Evolutionary conservation across 139 green algal species (phyloP), one percentile per base, ranked within the genome.

Genomic region (Haematococcus lacustris): DNA sequence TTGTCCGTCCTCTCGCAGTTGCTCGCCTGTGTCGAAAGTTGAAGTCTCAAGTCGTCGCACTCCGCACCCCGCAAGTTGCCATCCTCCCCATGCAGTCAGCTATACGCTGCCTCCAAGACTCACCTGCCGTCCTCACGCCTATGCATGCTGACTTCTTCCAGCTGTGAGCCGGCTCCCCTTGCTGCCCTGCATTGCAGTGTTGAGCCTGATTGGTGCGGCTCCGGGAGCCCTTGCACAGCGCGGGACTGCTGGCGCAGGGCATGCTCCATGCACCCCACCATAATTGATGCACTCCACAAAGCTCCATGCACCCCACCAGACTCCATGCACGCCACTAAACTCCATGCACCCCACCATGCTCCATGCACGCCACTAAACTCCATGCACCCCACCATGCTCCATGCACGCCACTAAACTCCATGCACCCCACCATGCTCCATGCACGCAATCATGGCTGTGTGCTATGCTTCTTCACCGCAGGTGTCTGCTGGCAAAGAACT

Each of bases 131-230:
- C 66, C 71, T 97, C 9, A 95, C 93, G 9, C 93, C 93, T 7
- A 76, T 96, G 35, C 93, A 97, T 67, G 85, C 86, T 2, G 89
- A 95, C 35, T 68, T 94, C 28, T 83, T 92, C 41, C 88, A 92
- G 70, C 72, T 91, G 84, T 91, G 73, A 77, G 85, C 68, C 13
- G 4, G 30, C 7, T 23, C 37, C 13, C 32, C 7, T 53, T 39
- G 47, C n/a, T 66, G 43, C 47, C 5, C 3, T 0, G 30, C 7
- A 25, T 3, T 73, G 38, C 38, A 62, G 6, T 5, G 28, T 4
- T 37, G 5, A 62, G 34, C 9, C 17, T 17, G 9, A 17, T 3
- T 62, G 23, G 39, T n/a, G n/a, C n/a, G n/a, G n/a, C 6, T 6
- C 6, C 23, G 38, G 32, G n/a, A n/a, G n/a, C n/a, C n/a, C n/a